A percentile compares a stretch with the other conserved stretches of the same genome.
Conservation (phyloP, 2,329 filamentous ascomycete species). For the Curvularia lunata region DNA sequence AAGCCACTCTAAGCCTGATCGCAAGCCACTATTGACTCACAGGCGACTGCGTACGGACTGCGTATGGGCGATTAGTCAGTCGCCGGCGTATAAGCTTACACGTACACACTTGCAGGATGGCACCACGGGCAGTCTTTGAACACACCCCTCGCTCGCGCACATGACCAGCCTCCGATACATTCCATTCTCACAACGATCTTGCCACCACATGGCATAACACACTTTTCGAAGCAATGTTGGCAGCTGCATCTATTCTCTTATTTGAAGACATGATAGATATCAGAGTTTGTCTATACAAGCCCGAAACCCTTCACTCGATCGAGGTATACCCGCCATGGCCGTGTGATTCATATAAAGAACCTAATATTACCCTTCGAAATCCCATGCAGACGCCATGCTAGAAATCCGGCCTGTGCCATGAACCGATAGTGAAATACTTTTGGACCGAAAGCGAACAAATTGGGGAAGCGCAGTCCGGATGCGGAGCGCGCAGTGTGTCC, state of each 20-base stretch:
- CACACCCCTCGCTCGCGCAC: background rate
- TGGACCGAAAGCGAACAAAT: constrained; percentile 33
- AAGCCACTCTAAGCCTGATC: background rate
- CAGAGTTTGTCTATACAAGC: constrained; percentile 38
- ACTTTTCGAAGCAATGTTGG: background rate
- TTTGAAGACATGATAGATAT: constrained; percentile 38
- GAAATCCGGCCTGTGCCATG: constrained; percentile 41
- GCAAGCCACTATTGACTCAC: background rate
- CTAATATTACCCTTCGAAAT: constrained; percentile 44
- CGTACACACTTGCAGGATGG: background rate
- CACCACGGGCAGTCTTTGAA: background rate
- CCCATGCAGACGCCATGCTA: constrained; percentile 50
- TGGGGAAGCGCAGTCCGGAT: constrained; percentile 24
- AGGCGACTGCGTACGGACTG: background rate
- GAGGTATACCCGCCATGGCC: constrained; percentile 36
- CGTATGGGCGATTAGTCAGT: background rate
- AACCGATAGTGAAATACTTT: constrained; percentile 39
- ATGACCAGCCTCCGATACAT: background rate
- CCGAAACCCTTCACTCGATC: constrained; percentile 29
- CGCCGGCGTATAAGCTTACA: background rate
- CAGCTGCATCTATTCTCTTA: constrained; percentile 19
- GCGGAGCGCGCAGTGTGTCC: constrained; percentile 17
- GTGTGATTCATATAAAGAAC: constrained; percentile 37
- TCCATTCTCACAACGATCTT: background rate
- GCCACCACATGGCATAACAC: background rate